Conservation (phyloP, 805 yeast species). For the Candida montana region DNA sequence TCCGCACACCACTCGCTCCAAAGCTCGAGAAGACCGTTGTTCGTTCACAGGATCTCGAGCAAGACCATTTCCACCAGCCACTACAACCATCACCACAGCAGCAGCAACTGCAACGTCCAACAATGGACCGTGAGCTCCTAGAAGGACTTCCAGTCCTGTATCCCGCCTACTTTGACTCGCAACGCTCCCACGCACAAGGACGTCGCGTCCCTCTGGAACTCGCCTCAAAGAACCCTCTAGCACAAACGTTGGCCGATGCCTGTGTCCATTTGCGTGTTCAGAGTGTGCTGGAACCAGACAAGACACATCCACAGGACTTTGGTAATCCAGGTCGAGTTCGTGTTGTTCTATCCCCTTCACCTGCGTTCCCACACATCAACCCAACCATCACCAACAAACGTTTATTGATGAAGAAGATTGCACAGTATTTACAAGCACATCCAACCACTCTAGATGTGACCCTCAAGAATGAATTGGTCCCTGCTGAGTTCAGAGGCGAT, state of each 20-base stretch:
- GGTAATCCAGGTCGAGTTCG: conserved; percentile 97
- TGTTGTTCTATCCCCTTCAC: no score
- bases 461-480: conserved; percentile 61
- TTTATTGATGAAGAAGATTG: conserved; percentile 54
- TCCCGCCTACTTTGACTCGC: conserved; percentile 87
- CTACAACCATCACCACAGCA: conserved; percentile 22
- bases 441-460: conserved; percentile 59
- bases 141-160: conserved; percentile 70
- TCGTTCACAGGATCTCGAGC: conserved; percentile 51
- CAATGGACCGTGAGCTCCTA: conserved; percentile 57
- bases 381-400: conserved; percentile 62
- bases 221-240: conserved; percentile 86
- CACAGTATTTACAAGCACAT: conserved; percentile 54
- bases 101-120: conserved; percentile 6
- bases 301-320: conserved; percentile 92
- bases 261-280: conserved; percentile 31
- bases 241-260: conserved; percentile 77
- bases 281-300: conserved; percentile 65
- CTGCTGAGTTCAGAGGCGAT: conserved; percentile 54
- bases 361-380: no score
- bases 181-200: conserved; percentile 73
- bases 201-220: conserved; percentile 65
- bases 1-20: conserved; percentile 70
- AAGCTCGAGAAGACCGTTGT: conserved; percentile 53
- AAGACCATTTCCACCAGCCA: conserved; percentile 26